Percentiles rank a stretch among this genome's conserved stretches.
These are phyloP conservation scores for Zygoascus flipseniorum DNA, from an alignment of 805 yeast species.

Conservation along the genomic window DNA sequence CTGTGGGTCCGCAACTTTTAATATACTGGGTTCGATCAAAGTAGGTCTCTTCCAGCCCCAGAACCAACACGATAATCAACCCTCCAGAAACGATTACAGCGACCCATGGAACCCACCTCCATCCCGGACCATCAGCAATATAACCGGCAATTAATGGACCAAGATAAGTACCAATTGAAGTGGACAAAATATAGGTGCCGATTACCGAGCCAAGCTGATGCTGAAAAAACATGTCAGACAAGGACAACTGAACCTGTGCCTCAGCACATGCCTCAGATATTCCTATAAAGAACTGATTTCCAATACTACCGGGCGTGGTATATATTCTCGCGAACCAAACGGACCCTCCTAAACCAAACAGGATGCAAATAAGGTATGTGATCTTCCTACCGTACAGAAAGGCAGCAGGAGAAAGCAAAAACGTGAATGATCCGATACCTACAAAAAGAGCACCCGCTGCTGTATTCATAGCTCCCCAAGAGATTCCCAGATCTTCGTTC, in stretches of 20 bases:
- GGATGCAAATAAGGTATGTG: slow-evolving; percentile 51
- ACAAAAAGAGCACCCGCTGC: slow-evolving; percentile 74
- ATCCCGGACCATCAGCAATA: slow-evolving; percentile 47
- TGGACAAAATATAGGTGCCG: slow-evolving; percentile 65
- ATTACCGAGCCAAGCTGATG: slow-evolving; percentile 68
- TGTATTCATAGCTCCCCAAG: slow-evolving; percentile 62
- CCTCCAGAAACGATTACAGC: slow-evolving; percentile 58
- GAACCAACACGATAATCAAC: slow-evolving; percentile 43
- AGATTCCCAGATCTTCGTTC: slow-evolving; percentile 52
- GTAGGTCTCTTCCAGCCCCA: slow-evolving; percentile 64
- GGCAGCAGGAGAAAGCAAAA: slow-evolving; percentile 59
- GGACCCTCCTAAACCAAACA: slow-evolving; percentile 55
- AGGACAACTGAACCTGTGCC: slow-evolving; percentile 56
- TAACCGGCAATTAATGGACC: slow-evolving; percentile 76
- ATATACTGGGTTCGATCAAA: slow-evolving; percentile 25
- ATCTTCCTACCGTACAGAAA: slow-evolving; percentile 61
- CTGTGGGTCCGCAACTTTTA: background rate
- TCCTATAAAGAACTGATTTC: slow-evolving; percentile 75
- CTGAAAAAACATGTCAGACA: slow-evolving; percentile 64
- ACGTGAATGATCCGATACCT: slow-evolving; percentile 60
- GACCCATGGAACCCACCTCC: slow-evolving; percentile 71
- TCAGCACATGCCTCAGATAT: slow-evolving; percentile 71
- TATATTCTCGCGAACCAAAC: slow-evolving; percentile 60
- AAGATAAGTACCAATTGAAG: slow-evolving; percentile 69
- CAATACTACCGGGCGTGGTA: slow-evolving; percentile 50